Base-by-base conservation (phyloP, 139 green algal genomes). In the Nannochloris sp. region DNA sequence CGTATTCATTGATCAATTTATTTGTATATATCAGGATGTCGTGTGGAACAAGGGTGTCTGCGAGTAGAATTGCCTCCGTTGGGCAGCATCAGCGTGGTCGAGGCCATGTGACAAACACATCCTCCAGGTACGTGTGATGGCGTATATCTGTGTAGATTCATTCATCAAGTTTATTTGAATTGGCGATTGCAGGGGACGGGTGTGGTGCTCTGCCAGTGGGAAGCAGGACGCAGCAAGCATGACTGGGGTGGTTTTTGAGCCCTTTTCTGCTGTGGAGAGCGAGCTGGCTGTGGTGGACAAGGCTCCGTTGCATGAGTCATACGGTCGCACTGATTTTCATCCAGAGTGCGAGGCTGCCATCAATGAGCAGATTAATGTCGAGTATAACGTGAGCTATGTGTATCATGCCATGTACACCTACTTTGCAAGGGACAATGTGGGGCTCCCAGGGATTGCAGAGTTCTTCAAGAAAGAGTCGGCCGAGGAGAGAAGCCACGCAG, bases 341-440 rank as follows among this genome's bases (percentile, higher is more conserved):
- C 49, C 72, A 0, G 85, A 89, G 17, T 86, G 73, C 56, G 89
- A 96, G 75, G 84, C 86, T 2, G 91, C 85, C 6, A 78, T 97
- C 55, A 97, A 97, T 72, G 90, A 97, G 76, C 91, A 97, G 67
- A 73, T 68, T 74, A 87, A 79, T 75, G 87, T 94, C 53, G 87
- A 95, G 81, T 90, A 91, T 77, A 91, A 85, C 49, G 83, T 96
- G 45, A 87, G 70, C 11, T 96, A 96, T 66, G 80, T 96, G 23
- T 98, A 98, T 76, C 91, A 97, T 61, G 77, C 89, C 1, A 76
- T 98, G 36, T 94, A 80, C 46, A 73, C 80, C 17, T 98, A 93
- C 83, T 98, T 98, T 67, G 77, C 86, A 48, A 84, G 89, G n/a
- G 93, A 98, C 82, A 97, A 97, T 62, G 90, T 98, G 36, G 91